Percentiles rank a stretch among this genome's conserved stretches.
Evolutionary conservation across 352 stramenopile genomes (phyloP).

Genomic region (Globisporangium apiculatum): DNA sequence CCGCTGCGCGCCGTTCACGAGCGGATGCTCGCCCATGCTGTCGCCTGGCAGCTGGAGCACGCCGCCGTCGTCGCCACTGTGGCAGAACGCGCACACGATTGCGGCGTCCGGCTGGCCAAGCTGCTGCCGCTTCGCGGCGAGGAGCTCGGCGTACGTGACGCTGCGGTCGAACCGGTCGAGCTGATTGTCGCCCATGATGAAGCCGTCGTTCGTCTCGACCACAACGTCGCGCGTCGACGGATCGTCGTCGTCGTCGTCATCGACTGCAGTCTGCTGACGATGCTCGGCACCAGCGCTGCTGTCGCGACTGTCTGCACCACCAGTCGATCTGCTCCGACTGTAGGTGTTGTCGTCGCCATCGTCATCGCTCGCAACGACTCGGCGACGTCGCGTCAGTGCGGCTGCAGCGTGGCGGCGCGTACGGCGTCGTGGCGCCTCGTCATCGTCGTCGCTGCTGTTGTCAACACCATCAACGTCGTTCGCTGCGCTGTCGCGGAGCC

Average conservation of each 20-base stretch:
- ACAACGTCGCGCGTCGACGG: slow-evolving; percentile 40
- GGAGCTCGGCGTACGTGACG: slow-evolving; percentile 58
- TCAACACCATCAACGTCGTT: not conserved
- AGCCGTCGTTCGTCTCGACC: slow-evolving; percentile 75
- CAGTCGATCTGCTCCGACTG: too few relatives aligned
- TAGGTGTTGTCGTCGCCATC: not conserved
- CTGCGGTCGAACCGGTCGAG: slow-evolving; percentile 69
- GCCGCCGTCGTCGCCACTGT: slow-evolving; percentile 50
- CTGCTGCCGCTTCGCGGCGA: slow-evolving; percentile 44
- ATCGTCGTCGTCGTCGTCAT: slow-evolving; percentile 8
- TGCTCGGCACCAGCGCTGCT: not conserved
- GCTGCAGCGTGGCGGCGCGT: slow-evolving; percentile 5
- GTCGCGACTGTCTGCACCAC: slow-evolving; percentile 1
- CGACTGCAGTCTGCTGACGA: too few relatives aligned
- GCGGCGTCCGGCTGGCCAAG: slow-evolving; percentile 31
- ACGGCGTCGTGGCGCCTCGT: slow-evolving; percentile 10
- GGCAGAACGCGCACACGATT: slow-evolving; percentile 78
- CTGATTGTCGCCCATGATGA: slow-evolving; percentile 80
- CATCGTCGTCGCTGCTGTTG: slow-evolving; percentile 4
- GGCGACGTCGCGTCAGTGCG: not conserved
- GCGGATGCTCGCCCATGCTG: slow-evolving; percentile 58
- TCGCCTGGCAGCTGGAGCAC: slow-evolving; percentile 78
- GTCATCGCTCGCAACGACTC: slow-evolving; percentile 11
- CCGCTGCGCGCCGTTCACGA: slow-evolving; percentile 60
- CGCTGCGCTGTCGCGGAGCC: slow-evolving; percentile 12